These are phyloP conservation scores for Blastocystis sp. DNA, from an alignment of 352 stramenopile species.

Conservation along the genomic window DNA sequence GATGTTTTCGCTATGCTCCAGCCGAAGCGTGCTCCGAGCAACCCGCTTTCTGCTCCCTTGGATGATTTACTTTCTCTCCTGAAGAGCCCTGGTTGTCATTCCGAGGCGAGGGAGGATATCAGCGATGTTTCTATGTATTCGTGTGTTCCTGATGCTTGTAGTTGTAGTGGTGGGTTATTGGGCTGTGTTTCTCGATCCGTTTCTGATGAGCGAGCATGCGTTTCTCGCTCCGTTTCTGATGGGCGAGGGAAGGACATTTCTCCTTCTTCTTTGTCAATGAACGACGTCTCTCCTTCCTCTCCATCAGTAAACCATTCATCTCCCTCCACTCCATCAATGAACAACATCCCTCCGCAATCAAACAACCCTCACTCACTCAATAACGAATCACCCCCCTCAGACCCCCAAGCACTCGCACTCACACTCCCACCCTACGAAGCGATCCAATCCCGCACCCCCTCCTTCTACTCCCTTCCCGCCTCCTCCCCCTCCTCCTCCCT, in stretches of 20 bases:
- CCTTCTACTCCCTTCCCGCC: constrained; percentile 19
- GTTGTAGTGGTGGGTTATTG: neutral
- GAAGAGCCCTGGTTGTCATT: neutral
- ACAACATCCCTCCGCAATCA: neutral
- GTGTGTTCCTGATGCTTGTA: too few relatives aligned
- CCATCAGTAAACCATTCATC: too few relatives aligned
- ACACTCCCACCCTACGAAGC: neutral
- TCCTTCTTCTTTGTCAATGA: too few relatives aligned
- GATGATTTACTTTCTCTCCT: neutral
- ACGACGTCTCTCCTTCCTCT: too few relatives aligned
- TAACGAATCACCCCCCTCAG: neutral
- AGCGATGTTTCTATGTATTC: too few relatives aligned
- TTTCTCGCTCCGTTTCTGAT: too few relatives aligned
- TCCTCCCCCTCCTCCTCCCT: neutral
- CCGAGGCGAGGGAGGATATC: too few relatives aligned
- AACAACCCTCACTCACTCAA: neutral
- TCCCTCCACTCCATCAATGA: too few relatives aligned
- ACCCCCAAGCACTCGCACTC: neutral
- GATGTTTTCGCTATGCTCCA: neutral
- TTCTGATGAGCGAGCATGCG: too few relatives aligned
- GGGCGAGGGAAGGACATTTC: too few relatives aligned
- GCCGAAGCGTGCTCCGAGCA: neutral
- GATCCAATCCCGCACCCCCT: neutral
- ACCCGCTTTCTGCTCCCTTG: neutral
- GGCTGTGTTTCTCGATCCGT: too few relatives aligned